Conservation (phyloP, 2,329 filamentous ascomycete genomes). For the Apiospora aurea region DNA sequence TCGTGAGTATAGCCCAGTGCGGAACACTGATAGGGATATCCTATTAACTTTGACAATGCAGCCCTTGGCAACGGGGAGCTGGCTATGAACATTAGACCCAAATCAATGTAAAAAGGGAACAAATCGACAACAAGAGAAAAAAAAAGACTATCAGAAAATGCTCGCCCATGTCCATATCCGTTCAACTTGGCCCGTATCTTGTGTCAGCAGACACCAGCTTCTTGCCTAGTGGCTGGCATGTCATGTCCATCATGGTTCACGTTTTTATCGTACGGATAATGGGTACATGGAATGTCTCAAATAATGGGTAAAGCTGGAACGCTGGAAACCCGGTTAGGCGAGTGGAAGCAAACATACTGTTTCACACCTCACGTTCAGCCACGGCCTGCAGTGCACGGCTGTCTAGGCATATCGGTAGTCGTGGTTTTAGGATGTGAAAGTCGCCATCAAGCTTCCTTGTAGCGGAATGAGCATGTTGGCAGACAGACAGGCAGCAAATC, state of each 20-base stretch:
- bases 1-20: conserved; percentile 6
- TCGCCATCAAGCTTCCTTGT: neutral
- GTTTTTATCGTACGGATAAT: neutral
- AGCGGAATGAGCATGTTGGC: neutral
- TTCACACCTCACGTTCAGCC: neutral
- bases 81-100: conserved; percentile 18
- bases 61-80: conserved; percentile 24
- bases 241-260: neutral
- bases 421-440: neutral
- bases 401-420: neutral
- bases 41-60: conserved; percentile 9
- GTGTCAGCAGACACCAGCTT: neutral
- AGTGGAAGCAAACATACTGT: neutral
- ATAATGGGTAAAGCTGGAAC: neutral
- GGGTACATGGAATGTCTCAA: neutral
- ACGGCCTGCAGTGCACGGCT: neutral
- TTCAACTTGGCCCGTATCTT: neutral
- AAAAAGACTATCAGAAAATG: neutral
- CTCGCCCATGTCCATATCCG: neutral
- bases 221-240: neutral
- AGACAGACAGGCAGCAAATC: neutral
- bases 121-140: neutral
- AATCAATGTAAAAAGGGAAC: conserved; percentile 2
- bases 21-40: neutral
- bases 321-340: neutral